phyloP scores from a whole-genome alignment of 139 green algal genomes.

The Auxenochlorella pyrenoidosa region DNA sequence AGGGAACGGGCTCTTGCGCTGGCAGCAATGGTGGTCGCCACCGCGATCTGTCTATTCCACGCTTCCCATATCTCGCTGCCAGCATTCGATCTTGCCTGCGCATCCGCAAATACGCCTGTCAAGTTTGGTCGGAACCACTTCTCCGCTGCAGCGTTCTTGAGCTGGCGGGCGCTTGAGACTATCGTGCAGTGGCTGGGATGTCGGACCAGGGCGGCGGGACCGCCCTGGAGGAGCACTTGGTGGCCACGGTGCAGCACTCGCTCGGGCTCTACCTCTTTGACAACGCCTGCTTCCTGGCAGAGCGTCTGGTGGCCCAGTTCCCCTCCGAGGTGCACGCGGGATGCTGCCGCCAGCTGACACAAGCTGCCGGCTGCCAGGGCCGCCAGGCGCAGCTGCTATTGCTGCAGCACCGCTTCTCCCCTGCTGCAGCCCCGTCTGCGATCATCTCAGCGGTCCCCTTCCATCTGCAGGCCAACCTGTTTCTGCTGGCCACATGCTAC shows the following conservation, averaged over 20 bases:
- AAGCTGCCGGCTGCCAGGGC: background rate
- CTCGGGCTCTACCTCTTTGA: slow-evolving; percentile 74
- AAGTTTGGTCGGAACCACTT: background rate
- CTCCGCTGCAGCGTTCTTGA: too few species aligned
- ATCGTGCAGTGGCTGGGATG: background rate
- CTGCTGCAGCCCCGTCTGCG: background rate
- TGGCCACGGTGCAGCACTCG: slow-evolving; percentile 67
- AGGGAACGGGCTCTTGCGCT: background rate
- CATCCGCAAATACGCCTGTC: background rate
- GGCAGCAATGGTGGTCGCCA: background rate
- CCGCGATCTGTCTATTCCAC: background rate
- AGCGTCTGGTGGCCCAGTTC: slow-evolving; percentile 81
- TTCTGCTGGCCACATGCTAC: slow-evolving; percentile 89
- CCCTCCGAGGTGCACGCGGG: slow-evolving; percentile 64
- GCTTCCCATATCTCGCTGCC: background rate
- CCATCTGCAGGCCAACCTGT: slow-evolving; percentile 75
- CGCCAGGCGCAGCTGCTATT: background rate
- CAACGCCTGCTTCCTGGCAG: slow-evolving; percentile 87
- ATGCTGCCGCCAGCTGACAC: background rate
- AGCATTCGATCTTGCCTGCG: background rate
- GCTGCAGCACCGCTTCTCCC: background rate
- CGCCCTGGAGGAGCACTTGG: slow-evolving; percentile 54
- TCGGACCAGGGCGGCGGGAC: background rate
- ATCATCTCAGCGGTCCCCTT: background rate
- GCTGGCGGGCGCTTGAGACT: background rate